Evolutionary conservation across 2,329 filamentous ascomycete species (phyloP).

Genomic region (Penicillium aurantiogriseum): DNA sequence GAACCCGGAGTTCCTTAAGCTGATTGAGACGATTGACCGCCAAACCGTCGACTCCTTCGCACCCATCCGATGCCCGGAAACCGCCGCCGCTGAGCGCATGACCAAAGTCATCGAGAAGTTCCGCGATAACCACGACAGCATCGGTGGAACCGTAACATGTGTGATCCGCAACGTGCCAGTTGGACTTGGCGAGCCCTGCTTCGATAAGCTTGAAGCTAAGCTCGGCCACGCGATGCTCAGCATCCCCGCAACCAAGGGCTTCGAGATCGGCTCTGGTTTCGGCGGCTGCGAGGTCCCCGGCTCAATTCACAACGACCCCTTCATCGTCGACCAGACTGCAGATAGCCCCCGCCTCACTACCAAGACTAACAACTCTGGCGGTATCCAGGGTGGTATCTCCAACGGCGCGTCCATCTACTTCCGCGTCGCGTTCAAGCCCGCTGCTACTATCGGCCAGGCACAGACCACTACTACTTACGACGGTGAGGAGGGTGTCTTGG

Average conservation of each 20-base stretch:
- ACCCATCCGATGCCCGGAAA: conserved; percentile 83
- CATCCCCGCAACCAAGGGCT: conserved; percentile 93
- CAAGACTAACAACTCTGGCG: conserved; percentile 91
- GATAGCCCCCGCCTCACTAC: conserved; percentile 66
- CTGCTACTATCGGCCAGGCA: conserved; percentile 86
- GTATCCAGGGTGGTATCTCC: conserved; percentile 91
- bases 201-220: conserved; percentile 91
- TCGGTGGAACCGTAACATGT: conserved; percentile 91
- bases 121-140: conserved; percentile 78
- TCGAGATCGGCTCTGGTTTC: conserved; percentile 93
- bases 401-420: conserved; percentile 96
- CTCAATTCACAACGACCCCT: conserved; percentile 88
- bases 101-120: conserved; percentile 73
- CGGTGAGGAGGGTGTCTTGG: conserved; percentile 71
- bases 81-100: conserved; percentile 66
- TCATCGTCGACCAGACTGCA: conserved; percentile 56
- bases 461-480: conserved; percentile 82
- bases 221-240: conserved; percentile 92
- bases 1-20: conserved; percentile 74
- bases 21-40: conserved; percentile 71
- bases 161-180: conserved; percentile 82
- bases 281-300: conserved; percentile 81
- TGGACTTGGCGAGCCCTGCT: conserved; percentile 88
- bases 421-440: conserved; percentile 89
- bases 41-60: conserved; percentile 75